These are phyloP conservation scores for Picea sitchensis DNA, from an alignment of 75 land plant species.

Conservation along the genomic window DNA sequence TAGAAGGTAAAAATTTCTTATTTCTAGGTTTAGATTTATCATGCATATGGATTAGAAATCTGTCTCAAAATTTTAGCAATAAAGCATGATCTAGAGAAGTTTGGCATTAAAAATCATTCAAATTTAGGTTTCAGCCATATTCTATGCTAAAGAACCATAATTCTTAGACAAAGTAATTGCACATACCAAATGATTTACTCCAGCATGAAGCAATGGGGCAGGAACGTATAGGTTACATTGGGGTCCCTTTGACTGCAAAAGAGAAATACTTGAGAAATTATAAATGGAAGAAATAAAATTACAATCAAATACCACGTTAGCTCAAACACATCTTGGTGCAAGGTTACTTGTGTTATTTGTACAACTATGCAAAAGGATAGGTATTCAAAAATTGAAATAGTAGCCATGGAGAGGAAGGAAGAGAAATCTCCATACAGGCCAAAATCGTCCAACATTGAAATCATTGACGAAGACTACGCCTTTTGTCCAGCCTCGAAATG, in stretches of 20 bases:
- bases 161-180: neutral
- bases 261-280: neutral
- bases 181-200: slow-evolving; percentile 77
- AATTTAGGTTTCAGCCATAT: neutral
- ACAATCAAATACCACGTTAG: neutral
- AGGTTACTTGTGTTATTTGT: neutral
- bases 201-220: slow-evolving; percentile 70
- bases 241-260: slow-evolving; percentile 71
- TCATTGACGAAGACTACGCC: slow-evolving; percentile 82
- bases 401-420: neutral
- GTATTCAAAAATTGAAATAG: slow-evolving; percentile 3
- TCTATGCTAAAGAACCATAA: neutral
- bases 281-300: neutral
- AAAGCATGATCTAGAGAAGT: neutral
- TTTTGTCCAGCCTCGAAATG: slow-evolving; percentile 86
- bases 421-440: slow-evolving; percentile 63
- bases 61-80: neutral
- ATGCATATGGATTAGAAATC: neutral
- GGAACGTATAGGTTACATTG: slow-evolving; percentile 95
- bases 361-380: neutral
- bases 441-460: slow-evolving; percentile 88
- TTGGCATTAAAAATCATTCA: neutral
- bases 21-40: neutral
- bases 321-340: neutral
- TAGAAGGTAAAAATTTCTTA: too few relatives aligned